These are phyloP conservation scores for Triticum dicoccoides DNA, from an alignment of 176 grass and related monocot species.

Conservation along the genomic window DNA sequence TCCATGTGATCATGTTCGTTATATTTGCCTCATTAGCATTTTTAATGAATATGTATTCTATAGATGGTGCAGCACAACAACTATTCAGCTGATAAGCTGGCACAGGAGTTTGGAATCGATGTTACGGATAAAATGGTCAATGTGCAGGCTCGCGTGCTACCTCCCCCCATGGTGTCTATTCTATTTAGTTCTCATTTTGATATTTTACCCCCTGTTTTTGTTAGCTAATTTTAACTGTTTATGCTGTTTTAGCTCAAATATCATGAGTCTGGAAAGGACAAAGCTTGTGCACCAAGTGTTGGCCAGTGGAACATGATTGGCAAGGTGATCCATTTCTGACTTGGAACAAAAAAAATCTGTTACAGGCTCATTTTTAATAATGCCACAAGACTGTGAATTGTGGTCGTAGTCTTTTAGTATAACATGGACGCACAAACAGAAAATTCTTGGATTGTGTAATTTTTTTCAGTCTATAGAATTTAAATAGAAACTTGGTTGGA, in stretches of 20 bases:
- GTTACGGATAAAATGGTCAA: slow-evolving; percentile 40
- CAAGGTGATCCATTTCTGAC: slow-evolving; percentile 51
- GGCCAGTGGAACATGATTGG: slow-evolving; percentile 87
- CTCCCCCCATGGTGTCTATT: slow-evolving; percentile 50
- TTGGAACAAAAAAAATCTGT: background rate
- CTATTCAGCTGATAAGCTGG: slow-evolving; percentile 51
- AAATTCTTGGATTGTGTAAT: background rate
- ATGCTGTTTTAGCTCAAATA: slow-evolving; percentile 67
- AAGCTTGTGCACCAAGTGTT: slow-evolving; percentile 40
- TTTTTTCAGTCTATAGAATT: background rate
- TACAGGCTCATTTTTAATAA: background rate
- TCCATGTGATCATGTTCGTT: background rate
- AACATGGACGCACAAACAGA: background rate
- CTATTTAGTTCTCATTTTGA: background rate
- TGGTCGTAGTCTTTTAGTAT: background rate
- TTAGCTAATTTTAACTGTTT: background rate
- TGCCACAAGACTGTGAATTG: background rate
- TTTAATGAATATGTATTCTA: slow-evolving; percentile 18
- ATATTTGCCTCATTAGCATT: background rate
- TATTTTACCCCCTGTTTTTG: background rate
- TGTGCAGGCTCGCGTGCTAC: slow-evolving; percentile 56
- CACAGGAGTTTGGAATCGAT: slow-evolving; percentile 48
- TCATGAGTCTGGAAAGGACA: slow-evolving; percentile 62
- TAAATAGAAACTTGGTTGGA: background rate
- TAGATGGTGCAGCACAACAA: slow-evolving; percentile 57